These are phyloP conservation scores for Plenodomus lindquistii DNA, from an alignment of 2,329 filamentous ascomycete genomes.

Conservation along the genomic window DNA sequence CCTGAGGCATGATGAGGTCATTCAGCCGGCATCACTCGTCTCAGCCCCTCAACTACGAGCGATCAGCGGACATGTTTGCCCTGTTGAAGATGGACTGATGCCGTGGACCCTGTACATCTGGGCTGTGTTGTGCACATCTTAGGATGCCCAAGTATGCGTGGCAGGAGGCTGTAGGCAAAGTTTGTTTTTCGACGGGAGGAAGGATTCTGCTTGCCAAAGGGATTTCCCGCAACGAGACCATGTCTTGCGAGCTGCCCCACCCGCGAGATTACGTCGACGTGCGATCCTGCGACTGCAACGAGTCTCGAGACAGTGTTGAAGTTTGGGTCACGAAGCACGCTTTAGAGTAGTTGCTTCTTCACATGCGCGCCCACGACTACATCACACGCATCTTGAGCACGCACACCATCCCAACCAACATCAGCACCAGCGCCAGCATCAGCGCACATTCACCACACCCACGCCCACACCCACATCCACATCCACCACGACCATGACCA, in stretches of 20 bases:
- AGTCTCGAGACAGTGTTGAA: not conserved
- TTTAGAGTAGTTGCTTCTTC: not conserved
- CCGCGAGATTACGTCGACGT: not conserved
- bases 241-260: not conserved
- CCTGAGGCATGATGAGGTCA: not conserved
- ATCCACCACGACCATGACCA: slow-evolving; percentile 16
- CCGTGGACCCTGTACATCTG: not conserved
- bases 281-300: not conserved
- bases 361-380: not conserved
- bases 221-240: too few relatives aligned
- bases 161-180: not conserved
- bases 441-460: too few relatives aligned
- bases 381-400: not conserved
- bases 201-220: not conserved
- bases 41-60: not conserved
- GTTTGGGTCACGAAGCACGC: not conserved
- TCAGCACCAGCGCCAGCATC: too few relatives aligned
- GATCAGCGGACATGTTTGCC: not conserved
- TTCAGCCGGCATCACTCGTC: not conserved
- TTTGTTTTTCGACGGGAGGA: not conserved
- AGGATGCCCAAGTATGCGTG: not conserved
- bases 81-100: not conserved
- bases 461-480: not conserved
- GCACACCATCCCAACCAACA: too few relatives aligned
- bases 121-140: not conserved